Percentiles rank a stretch among this genome's conserved stretches.
Conservation (phyloP, 106 monocot genomes). For the Amphibolis antarctica region DNA sequence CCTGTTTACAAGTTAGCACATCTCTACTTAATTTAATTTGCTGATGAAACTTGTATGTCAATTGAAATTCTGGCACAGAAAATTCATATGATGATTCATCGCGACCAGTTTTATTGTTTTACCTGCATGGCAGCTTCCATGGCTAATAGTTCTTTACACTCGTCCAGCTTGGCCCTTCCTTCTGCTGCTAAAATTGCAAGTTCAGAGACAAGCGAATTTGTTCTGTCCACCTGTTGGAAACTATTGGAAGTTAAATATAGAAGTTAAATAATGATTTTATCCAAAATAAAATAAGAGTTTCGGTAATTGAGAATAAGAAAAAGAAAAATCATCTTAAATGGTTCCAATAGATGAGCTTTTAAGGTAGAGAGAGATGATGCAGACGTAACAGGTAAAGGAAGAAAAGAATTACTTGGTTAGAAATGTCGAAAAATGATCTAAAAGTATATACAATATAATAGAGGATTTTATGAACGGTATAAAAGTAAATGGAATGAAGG, state of each 20-base stretch:
- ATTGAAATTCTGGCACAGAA: background rate
- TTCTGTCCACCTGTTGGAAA: slow-evolving; percentile 35
- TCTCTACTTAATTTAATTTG: background rate
- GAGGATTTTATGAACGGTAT: too few species aligned
- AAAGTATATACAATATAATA: too few species aligned
- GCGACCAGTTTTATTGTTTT: too few species aligned
- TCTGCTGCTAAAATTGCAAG: slow-evolving; percentile 39
- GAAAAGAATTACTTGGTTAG: too few species aligned
- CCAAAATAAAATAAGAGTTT: background rate
- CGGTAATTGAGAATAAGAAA: too few species aligned
- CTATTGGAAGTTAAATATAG: background rate
- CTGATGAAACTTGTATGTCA: background rate
- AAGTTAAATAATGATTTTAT: background rate
- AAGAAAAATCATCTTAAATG: too few species aligned
- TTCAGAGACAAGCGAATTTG: slow-evolving; percentile 39
- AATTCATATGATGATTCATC: too few species aligned
- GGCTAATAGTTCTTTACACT: slow-evolving; percentile 56
- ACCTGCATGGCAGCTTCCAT: slow-evolving; percentile 61
- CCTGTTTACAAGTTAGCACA: slow-evolving; percentile 17
- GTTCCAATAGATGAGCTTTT: too few species aligned
- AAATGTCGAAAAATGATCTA: too few species aligned
- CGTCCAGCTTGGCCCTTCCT: slow-evolving; percentile 52
- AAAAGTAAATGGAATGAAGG: too few species aligned
- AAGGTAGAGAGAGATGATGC: too few species aligned
- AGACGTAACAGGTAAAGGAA: too few species aligned